Evolutionary conservation across 352 stramenopile species (phyloP), one percentile per base, ranked within the genome.

Genomic region (Globisporangium barbulae): DNA sequence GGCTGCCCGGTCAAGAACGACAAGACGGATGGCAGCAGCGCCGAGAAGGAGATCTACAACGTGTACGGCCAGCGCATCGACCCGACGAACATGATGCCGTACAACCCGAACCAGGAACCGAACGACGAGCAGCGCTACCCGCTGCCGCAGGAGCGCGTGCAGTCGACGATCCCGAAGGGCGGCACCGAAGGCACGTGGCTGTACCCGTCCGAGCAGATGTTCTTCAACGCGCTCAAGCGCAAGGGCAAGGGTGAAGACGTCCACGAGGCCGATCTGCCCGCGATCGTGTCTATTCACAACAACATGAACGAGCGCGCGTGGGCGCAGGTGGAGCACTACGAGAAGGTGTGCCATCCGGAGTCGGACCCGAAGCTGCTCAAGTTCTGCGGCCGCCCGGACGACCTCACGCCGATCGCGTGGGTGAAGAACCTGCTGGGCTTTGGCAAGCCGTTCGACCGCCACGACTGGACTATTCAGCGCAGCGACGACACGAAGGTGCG

Each of bases 281-380:
- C 78, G 41, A 98, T 99, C 17, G 96, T 99, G 31, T 96, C 96
- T 21, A 98, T 99, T 67, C 98, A 99, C 86, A 99, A 99, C 85
- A 98, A 98, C 77, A 99, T 99, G 98, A 99, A 99, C 82, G 98
- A 99, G 78, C 90, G 90, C 42, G 98, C 97, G 5, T 99, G 98
- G 98, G 75, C 78, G 5, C 86, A 98, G 69, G 90, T 99, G 17
- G 83, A 98, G 68, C 87, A 99, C 72, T 99, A 98, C 95, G 98
- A 99, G 67, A 86, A 92, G 58, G 75, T 88, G 12, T 97, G 83
- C 53, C 82, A 95, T 57, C 88, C 86, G 7, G 82, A 91, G 9
- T 75, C 70, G 47, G 71, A 74, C 12, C 89, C 97, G 1, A 98
- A 97, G 70, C 79, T 99, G 64, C 85, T 98, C 42, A 97, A 98